Evolutionary conservation across 1,284 basidiomycete genomes (phyloP).

Genomic region (Cutaneotrichosporon spelunceum): DNA sequence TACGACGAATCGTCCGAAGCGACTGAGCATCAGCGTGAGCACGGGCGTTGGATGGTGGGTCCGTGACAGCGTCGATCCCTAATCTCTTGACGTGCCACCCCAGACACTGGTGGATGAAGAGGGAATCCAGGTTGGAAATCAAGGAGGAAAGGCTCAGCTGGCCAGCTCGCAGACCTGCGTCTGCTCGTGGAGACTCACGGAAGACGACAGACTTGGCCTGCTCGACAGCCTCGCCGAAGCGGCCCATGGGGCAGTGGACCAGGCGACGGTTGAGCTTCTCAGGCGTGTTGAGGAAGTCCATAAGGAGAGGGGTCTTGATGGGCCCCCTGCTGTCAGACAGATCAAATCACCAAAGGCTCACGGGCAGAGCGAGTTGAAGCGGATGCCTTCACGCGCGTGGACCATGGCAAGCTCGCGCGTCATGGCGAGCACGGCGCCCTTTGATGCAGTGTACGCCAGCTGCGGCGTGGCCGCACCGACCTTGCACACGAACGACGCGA

Average conservation of each 20-base stretch:
- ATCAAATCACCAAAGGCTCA: conserved; percentile 52
- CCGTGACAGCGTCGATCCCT: background rate
- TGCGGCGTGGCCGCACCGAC: conserved; percentile 94
- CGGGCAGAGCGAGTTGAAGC: conserved; percentile 93
- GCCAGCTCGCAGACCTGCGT: background rate
- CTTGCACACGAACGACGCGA: conserved; percentile 86
- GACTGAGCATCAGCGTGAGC: conserved; percentile 29
- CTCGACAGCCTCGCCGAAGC: conserved; percentile 94
- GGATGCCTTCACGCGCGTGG: conserved; percentile 91
- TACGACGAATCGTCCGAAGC: conserved; percentile 55
- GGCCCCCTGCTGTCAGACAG: conserved; percentile 64
- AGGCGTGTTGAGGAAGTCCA: conserved; percentile 96
- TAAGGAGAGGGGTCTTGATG: conserved; percentile 86
- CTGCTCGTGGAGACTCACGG: conserved; percentile 59
- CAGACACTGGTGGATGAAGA: background rate
- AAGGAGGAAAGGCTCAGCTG: background rate
- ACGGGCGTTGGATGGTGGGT: background rate
- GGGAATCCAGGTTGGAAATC: background rate
- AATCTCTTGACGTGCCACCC: background rate
- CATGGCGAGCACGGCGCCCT: conserved; percentile 95
- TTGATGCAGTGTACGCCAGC: conserved; percentile 65
- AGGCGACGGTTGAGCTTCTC: conserved; percentile 90
- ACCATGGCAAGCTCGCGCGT: conserved; percentile 95
- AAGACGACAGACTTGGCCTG: conserved; percentile 87
- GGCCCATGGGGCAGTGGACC: conserved; percentile 91